phyloP scores from a whole-genome alignment of 2,329 filamentous ascomycete genomes.

The Fusarium incarnatum region DNA sequence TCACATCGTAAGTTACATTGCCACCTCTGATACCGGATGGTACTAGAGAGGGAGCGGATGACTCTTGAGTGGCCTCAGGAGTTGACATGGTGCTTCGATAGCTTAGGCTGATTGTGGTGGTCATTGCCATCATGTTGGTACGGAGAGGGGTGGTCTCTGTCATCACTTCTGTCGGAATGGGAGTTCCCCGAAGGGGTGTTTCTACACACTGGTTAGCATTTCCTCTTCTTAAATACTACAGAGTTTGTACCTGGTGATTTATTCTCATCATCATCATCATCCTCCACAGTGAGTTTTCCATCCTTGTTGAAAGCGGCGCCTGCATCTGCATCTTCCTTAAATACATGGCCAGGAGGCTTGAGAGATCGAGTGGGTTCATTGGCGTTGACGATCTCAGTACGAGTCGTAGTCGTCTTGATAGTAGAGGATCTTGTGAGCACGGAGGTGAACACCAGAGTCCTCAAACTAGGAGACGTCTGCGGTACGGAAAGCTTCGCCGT shows the following conservation, averaged over 20 bases:
- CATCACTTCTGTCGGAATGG: background rate
- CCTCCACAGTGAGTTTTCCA: conserved; percentile 13
- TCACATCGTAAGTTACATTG: conserved; percentile 15
- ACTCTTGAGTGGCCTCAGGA: conserved; percentile 8
- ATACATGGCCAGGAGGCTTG: conserved; percentile 22
- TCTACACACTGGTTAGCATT: conserved; percentile 2
- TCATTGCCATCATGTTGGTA: conserved; percentile 1
- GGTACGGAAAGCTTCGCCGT: background rate
- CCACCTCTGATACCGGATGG: background rate
- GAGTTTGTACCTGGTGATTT: background rate
- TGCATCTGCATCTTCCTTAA: conserved; percentile 23
- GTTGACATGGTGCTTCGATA: conserved; percentile 9
- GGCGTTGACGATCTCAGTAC: conserved; percentile 29
- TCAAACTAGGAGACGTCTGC: conserved; percentile 7
- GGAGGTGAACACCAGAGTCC: conserved; percentile 38
- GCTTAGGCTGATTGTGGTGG: conserved; percentile 6
- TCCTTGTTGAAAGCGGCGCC: conserved; percentile 7
- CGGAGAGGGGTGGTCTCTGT: background rate
- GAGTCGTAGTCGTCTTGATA: conserved; percentile 24
- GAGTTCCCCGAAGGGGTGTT: conserved; percentile 2
- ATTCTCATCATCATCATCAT: background rate
- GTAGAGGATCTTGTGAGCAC: conserved; percentile 40
- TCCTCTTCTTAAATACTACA: background rate
- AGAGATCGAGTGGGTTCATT: conserved; percentile 11
- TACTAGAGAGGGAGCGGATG: background rate